Evolutionary conservation across 331 rosid species (phyloP).

Genomic region (Acacia concinna): DNA sequence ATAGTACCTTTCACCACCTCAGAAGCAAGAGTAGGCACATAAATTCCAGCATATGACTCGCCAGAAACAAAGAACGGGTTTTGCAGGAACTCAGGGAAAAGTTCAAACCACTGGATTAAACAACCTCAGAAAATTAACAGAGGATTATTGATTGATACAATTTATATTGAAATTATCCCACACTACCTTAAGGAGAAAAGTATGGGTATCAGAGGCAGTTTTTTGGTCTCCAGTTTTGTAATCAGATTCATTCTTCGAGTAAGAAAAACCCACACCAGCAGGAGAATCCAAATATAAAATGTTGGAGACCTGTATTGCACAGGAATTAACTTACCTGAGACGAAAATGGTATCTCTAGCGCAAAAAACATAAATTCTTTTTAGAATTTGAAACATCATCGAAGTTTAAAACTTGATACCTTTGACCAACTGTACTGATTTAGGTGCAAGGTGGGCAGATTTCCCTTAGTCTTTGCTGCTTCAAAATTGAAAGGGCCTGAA

Average conservation of each 20-base stretch:
- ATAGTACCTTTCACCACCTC: slow-evolving; percentile 74
- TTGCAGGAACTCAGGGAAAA: slow-evolving; percentile 67
- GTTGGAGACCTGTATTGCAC: slow-evolving; percentile 69
- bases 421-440: slow-evolving; percentile 94
- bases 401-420: slow-evolving; percentile 56
- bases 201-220: slow-evolving; percentile 79
- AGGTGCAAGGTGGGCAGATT: slow-evolving; percentile 66
- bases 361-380: neutral
- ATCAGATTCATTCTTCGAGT: slow-evolving; percentile 66
- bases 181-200: slow-evolving; percentile 87
- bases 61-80: slow-evolving; percentile 79
- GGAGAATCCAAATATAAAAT: slow-evolving; percentile 94
- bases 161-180: neutral
- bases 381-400: slow-evolving; percentile 3
- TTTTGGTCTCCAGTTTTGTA: slow-evolving; percentile 73
- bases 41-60: slow-evolving; percentile 93
- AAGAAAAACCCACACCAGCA: slow-evolving; percentile 91
- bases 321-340: slow-evolving; percentile 23
- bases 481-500: slow-evolving; percentile 92
- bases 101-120: slow-evolving; percentile 75
- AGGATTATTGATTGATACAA: slow-evolving; percentile 8
- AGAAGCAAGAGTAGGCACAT: slow-evolving; percentile 84
- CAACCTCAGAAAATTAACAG: slow-evolving; percentile 6
- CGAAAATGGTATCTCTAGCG: neutral
- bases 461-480: slow-evolving; percentile 54